Base-by-base conservation (phyloP, 2,329 filamentous ascomycete species). In the Arthroderma sp. region DNA sequence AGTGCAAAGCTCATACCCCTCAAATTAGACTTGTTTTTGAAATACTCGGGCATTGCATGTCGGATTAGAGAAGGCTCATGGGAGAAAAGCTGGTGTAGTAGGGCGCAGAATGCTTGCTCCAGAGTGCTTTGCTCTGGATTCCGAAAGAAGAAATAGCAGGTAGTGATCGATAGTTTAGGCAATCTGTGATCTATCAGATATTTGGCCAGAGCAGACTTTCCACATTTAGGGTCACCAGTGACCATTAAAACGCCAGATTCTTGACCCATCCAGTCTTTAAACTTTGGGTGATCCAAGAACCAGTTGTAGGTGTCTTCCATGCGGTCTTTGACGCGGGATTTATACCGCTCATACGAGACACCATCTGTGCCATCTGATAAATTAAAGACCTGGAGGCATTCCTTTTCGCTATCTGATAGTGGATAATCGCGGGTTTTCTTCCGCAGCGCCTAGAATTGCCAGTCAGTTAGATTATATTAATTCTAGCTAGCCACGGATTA, bases 151-250 rank as follows among this genome's bases (percentile, higher is more conserved):
- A 43, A 43, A 21, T 43, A 43, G n/a, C 39, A 43, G 5, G 11
- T 17, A n/a, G 39, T 43, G 9, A 8, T 19, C 39, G 6, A 19
- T 11, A 13, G 4, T 4, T 17, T 9, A 17, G 8, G 39, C 1
- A 75, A 58, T 0, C 67, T 55, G 0, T 61, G 15, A 25, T 76
- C 72, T 0, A 71, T 62, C 0, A 77, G 59, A 35, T 67, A 65
- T 58, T 62, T 73, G 11, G 70, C 65, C 1, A 77, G 60, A 6
- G 76, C 74, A 0, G 75, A 76, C 60, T 77, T 76, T 7, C 74
- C 74, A 43, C 71, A 75, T 0, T 74, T 74, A 2, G 74, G 74
- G 55, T 75, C 69, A 7, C 73, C 74, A 25, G 74, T 74, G 1
- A 75, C 67, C 66, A 67, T 71, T 15, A 73, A 66, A 9, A 70